Evolutionary conservation across 2,329 filamentous ascomycete genomes (phyloP).

Genomic region (Acephala macrosclerotiorum): DNA sequence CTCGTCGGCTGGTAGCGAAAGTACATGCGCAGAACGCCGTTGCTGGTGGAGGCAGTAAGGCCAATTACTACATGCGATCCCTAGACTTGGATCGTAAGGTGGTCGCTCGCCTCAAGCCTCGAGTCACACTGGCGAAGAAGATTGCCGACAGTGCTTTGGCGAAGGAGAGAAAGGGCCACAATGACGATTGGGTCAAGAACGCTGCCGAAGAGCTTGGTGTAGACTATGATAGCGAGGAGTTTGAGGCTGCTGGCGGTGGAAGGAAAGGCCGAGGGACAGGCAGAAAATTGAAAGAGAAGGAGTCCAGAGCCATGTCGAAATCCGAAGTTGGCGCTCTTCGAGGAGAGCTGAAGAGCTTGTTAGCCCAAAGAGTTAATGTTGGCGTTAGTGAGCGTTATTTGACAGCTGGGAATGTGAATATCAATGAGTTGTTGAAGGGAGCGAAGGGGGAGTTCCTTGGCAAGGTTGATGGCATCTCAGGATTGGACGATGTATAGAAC

Average conservation of each 20-base stretch:
- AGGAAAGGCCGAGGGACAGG: conserved; percentile 75
- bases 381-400: conserved; percentile 90
- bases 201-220: conserved; percentile 94
- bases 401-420: conserved; percentile 82
- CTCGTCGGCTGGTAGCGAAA: conserved; percentile 83
- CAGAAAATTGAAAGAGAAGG: conserved; percentile 76
- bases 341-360: conserved; percentile 74
- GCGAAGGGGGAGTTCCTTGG: conserved; percentile 59
- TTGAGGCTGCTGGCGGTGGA: conserved; percentile 67
- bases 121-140: conserved; percentile 83
- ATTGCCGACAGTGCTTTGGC: conserved; percentile 84
- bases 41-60: conserved; percentile 50
- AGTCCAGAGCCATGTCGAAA: conserved; percentile 72
- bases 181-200: conserved; percentile 83
- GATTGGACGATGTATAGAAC: conserved; percentile 39
- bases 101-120: conserved; percentile 76
- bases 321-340: conserved; percentile 74
- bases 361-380: conserved; percentile 80
- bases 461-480: conserved; percentile 42
- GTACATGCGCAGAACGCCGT: conserved; percentile 72
- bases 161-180: conserved; percentile 84
- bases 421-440: conserved; percentile 73
- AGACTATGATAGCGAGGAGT: conserved; percentile 90
- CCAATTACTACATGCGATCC: conserved; percentile 76
- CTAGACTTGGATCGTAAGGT: conserved; percentile 85